Percentiles rank a stretch among this genome's conserved stretches.
phyloP scores from a whole-genome alignment of 2,329 filamentous ascomycete species.

The Acrocalymma vagum region DNA sequence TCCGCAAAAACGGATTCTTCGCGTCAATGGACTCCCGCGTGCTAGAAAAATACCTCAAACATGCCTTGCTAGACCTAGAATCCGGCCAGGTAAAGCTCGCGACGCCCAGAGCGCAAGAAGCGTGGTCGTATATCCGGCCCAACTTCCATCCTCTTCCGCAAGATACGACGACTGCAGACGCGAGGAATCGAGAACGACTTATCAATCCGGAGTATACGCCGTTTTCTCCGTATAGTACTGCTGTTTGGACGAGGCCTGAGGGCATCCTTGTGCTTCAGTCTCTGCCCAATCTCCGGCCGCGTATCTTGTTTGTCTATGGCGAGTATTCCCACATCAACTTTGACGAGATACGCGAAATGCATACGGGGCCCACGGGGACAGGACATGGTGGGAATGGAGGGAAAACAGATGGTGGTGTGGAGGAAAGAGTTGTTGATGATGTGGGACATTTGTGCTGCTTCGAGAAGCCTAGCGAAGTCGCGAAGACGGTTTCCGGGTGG shows the following conservation, averaged over 20 bases:
- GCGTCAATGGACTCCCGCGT: constrained; percentile 18
- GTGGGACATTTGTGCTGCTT: constrained; percentile 17
- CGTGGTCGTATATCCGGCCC: constrained; percentile 25
- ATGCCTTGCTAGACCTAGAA: constrained; percentile 14
- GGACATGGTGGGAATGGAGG: constrained; percentile 23
- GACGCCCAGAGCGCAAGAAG: constrained; percentile 28
- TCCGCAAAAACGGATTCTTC: constrained; percentile 22
- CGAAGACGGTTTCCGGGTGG: constrained; percentile 15
- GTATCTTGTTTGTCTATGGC: constrained; percentile 17
- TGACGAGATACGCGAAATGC: constrained; percentile 13
- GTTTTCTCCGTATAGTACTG: constrained; percentile 3
- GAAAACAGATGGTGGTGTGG: constrained; percentile 14
- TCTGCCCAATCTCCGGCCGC: constrained; percentile 15
- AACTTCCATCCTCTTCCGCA: constrained; percentile 15
- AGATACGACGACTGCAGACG: constrained; percentile 15
- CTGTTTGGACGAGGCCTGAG: constrained; percentile 13
- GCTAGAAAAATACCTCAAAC: constrained; percentile 13
- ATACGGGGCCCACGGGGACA: constrained; percentile 12
- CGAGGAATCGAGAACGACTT: constrained; percentile 16
- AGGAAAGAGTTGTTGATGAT: constrained; percentile 15
- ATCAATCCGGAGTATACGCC: constrained; percentile 17
- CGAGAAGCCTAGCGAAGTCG: constrained; percentile 16
- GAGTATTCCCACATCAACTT: constrained; percentile 22
- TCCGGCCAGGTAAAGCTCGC: constrained; percentile 15
- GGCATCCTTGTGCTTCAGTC: constrained; percentile 3